Conservation (phyloP, 2,329 filamentous ascomycete species). For the Ceratocystis huliohia region DNA sequence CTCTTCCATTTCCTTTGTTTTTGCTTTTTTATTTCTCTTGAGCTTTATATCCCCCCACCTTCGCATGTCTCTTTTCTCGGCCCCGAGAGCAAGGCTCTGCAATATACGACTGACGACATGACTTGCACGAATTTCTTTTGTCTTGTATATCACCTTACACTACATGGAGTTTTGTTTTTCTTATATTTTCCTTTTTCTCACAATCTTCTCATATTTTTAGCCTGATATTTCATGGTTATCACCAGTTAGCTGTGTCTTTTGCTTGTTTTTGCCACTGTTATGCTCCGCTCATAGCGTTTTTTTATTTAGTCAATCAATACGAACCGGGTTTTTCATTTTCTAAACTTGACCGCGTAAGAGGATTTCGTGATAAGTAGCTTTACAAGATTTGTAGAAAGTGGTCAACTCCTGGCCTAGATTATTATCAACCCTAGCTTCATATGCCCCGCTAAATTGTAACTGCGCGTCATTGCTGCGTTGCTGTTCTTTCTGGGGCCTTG, state of each 20-base stretch:
- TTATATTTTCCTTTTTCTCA: background rate
- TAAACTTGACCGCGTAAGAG: background rate
- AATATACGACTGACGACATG: slow-evolving; percentile 20
- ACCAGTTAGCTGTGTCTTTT: slow-evolving; percentile 14
- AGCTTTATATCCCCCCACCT: slow-evolving; percentile 1
- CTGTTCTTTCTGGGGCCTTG: slow-evolving; percentile 1
- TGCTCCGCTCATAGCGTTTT: slow-evolving; percentile 13
- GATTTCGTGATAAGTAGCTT: background rate
- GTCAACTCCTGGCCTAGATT: background rate
- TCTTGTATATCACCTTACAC: slow-evolving; percentile 16
- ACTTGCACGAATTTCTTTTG: slow-evolving; percentile 19
- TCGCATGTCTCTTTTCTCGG: background rate
- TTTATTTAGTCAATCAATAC: background rate
- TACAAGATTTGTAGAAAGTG: background rate
- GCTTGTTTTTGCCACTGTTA: slow-evolving; percentile 3
- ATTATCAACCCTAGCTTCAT: background rate
- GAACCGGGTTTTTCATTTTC: background rate
- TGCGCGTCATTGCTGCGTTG: slow-evolving; percentile 7
- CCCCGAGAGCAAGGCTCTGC: slow-evolving; percentile 7
- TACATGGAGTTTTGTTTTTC: slow-evolving; percentile 13
- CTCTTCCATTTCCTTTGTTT: background rate
- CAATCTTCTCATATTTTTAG: slow-evolving; percentile 10
- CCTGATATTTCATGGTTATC: slow-evolving; percentile 14
- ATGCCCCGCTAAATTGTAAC: background rate
- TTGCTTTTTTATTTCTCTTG: slow-evolving; percentile 5